phyloP scores from a whole-genome alignment of 805 yeast species.

The Candida qinlingensis region DNA sequence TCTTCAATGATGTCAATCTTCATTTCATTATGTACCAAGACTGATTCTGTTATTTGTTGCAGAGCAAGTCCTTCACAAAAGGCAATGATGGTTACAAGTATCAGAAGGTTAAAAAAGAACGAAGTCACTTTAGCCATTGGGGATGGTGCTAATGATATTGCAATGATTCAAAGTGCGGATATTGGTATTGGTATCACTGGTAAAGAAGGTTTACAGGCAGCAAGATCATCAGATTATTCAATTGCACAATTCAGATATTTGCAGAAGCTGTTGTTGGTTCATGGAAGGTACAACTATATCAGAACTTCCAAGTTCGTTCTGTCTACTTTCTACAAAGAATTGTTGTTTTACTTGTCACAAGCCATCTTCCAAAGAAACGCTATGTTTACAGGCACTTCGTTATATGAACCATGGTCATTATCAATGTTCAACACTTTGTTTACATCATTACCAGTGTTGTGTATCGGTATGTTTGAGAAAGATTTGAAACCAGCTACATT shows the following conservation, averaged over 20 bases:
- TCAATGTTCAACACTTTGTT: conserved; percentile 96
- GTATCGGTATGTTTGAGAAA: conserved; percentile 92
- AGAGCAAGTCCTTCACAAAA: conserved; percentile 97
- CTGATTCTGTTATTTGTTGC: conserved; percentile 91
- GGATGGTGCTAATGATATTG: conserved; percentile 98
- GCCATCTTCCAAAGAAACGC: conserved; percentile 81
- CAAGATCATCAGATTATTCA: conserved; percentile 89
- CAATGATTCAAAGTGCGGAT: conserved; percentile 98
- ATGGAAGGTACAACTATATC: conserved; percentile 93
- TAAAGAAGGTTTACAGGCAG: conserved; percentile 94
- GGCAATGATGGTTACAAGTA: conserved; percentile 78
- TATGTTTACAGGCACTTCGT: conserved; percentile 85
- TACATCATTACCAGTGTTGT: conserved; percentile 86
- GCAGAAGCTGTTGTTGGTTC: conserved; percentile 78
- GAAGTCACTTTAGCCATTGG: conserved; percentile 94
- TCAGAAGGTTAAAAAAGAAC: conserved; percentile 60
- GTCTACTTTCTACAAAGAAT: conserved; percentile 92
- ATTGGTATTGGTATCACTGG: conserved; percentile 98
- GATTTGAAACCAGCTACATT: conserved; percentile 86
- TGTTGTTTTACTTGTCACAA: conserved; percentile 85
- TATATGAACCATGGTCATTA: conserved; percentile 93
- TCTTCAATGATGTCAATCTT: conserved; percentile 67
- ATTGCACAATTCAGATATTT: conserved; percentile 90
- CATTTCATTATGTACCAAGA: conserved; percentile 76
- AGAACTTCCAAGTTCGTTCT: conserved; percentile 88